Base-by-base conservation (phyloP, 2,329 filamentous ascomycete genomes). In the Botrytis elliptica region DNA sequence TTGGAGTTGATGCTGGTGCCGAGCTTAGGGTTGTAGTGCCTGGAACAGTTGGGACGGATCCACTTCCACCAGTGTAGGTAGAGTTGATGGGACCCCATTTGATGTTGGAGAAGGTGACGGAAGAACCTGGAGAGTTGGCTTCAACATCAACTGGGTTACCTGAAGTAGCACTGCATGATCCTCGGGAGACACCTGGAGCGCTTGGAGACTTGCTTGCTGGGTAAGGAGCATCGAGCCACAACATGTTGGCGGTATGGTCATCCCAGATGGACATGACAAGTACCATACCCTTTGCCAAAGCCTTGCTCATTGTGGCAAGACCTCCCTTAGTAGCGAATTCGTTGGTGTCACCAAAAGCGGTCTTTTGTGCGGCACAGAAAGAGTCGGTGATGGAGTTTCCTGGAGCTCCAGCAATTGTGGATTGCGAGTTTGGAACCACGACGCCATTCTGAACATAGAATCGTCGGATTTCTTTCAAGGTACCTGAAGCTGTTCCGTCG, bases 181-280 rank as follows among this genome's bases (percentile, higher is more conserved):
- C 89, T 79, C 89, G 87, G 63, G 83, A 81, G 75, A 85, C 83
- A 79, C 89, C 89, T 67, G 84, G 84, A 5, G 75, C 76, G 75
- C 83, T 84, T 57, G 83, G 79, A 76, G 83, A 79, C 52, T 78
- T 81, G 73, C 81, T 79, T 75, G 85, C 83, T 75, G 91, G 91
- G 85, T 88, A 92, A 81, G 84, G 86, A 75, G 88, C 88, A 85
- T 94, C 91, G 79, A 94, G 87, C 92, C 92, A 94, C 78, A 91
- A 87, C 91, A 93, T 93, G 83, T 91, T 86, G 79, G 88, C 84
- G 74, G 86, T 82, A 82, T 92, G 88, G 75, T 85, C 84, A 77
- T 84, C 82, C 86, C 86, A 88, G 78, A 90, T 84, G 65, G 85
- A 86, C 86, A 92, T 86, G 78, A 91, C 89, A 20, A 92, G 85